Percentiles rank a stretch among this genome's conserved stretches.
phyloP scores from a whole-genome alignment of 495 filamentous ascomycete genomes.

The Bacidia rubella region DNA sequence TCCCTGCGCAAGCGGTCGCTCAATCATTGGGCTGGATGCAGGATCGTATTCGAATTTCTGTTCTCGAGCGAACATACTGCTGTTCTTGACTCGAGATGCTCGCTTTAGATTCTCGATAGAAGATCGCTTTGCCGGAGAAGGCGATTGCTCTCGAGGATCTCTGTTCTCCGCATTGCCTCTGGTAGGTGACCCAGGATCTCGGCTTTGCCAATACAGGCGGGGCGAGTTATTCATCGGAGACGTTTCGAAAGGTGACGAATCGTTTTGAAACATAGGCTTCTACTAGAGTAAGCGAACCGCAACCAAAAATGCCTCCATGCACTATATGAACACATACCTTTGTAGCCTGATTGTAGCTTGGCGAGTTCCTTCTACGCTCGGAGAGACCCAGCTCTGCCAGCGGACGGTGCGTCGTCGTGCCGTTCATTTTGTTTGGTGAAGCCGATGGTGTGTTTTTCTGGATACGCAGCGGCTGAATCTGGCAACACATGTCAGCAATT shows the following conservation, averaged over 20 bases:
- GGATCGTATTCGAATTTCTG: constrained; percentile 84
- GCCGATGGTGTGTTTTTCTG: constrained; percentile 18
- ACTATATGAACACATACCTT: constrained; percentile 38
- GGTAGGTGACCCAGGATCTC: constrained; percentile 47
- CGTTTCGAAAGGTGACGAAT: constrained; percentile 64
- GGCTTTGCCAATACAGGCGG: constrained; percentile 74
- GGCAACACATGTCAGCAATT: constrained; percentile 5
- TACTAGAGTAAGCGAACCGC: background rate
- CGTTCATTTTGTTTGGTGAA: constrained; percentile 26
- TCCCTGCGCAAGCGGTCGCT: constrained; percentile 59
- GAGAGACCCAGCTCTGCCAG: constrained; percentile 43
- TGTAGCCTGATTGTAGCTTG: constrained; percentile 54
- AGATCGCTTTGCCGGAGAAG: constrained; percentile 58
- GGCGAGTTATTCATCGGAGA: constrained; percentile 60
- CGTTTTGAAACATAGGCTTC: constrained; percentile 37
- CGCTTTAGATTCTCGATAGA: constrained; percentile 89
- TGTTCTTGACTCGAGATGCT: constrained; percentile 90
- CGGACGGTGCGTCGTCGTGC: constrained; percentile 31
- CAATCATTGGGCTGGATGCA: constrained; percentile 53
- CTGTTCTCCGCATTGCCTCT: constrained; percentile 56
- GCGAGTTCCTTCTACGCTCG: constrained; percentile 54
- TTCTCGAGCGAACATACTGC: constrained; percentile 84
- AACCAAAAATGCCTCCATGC: background rate
- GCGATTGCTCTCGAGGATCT: constrained; percentile 41
- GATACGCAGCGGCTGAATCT: constrained; percentile 24